Evolutionary conservation across 2,329 filamentous ascomycete species (phyloP).

Genomic region (Colletotrichum lini): DNA sequence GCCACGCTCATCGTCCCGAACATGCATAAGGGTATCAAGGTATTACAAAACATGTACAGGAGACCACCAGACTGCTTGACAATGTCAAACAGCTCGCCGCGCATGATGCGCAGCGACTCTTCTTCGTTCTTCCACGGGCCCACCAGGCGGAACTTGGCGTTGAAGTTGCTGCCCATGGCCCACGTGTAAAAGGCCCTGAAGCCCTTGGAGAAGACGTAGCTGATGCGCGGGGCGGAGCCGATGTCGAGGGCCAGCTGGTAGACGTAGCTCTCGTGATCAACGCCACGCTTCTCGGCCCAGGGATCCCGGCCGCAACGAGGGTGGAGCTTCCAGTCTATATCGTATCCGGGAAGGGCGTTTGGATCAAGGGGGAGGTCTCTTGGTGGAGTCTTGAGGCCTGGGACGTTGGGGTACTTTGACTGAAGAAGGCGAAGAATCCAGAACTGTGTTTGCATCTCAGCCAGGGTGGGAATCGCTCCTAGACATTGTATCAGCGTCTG

Average conservation of each 20-base stretch:
- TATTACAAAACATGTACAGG: constrained; percentile 56
- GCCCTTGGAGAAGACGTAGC: constrained; percentile 51
- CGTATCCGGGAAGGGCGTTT: constrained; percentile 51
- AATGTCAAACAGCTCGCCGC: constrained; percentile 57
- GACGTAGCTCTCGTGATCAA: constrained; percentile 65
- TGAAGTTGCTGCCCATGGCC: constrained; percentile 65
- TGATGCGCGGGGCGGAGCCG: constrained; percentile 57
- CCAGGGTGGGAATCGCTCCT: constrained; percentile 61
- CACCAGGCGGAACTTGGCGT: constrained; percentile 62
- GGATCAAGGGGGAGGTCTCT: constrained; percentile 26
- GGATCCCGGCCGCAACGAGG: constrained; percentile 51
- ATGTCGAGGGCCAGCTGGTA: constrained; percentile 66
- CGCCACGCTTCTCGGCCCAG: constrained; percentile 55
- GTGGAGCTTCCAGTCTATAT: constrained; percentile 59
- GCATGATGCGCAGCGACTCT: constrained; percentile 56
- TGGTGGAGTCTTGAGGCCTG: constrained; percentile 3
- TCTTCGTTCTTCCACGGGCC: constrained; percentile 59
- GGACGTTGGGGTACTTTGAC: constrained; percentile 24
- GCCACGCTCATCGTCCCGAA: constrained; percentile 55
- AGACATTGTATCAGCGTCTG: not conserved
- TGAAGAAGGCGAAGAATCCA: constrained; percentile 60
- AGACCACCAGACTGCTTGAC: constrained; percentile 55
- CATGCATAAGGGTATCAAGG: constrained; percentile 53
- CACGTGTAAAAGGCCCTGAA: constrained; percentile 54
- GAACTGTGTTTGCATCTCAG: constrained; percentile 65